Evolutionary conservation across 73 alveolate genomes (phyloP).

Genomic region (Effrenium voratum): DNA sequence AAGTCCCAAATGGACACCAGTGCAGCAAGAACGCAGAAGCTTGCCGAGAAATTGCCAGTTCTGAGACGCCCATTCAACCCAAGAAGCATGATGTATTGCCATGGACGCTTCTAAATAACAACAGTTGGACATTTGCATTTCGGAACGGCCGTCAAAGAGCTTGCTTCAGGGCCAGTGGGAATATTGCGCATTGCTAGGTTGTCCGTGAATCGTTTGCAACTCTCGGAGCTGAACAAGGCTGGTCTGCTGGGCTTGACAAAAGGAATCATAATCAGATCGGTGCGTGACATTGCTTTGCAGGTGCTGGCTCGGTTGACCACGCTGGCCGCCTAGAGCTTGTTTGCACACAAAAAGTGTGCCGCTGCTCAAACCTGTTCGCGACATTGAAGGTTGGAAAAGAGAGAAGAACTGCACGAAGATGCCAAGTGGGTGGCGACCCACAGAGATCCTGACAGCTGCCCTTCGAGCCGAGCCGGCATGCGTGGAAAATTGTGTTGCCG

Average conservation of each 20-base stretch:
- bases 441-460: too few relatives aligned
- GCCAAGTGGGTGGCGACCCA: constrained; percentile 51
- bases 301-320: constrained; percentile 63
- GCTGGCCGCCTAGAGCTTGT: background rate
- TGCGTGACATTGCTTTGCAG: background rate
- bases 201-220: constrained; percentile 78
- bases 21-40: too few relatives aligned
- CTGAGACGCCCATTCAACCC: too few relatives aligned
- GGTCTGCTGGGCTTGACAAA: background rate
- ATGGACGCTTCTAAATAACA: background rate
- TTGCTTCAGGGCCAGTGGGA: background rate
- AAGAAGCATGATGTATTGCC: background rate
- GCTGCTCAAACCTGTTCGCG: background rate
- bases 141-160: background rate
- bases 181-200: background rate
- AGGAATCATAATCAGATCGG: background rate
- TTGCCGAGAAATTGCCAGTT: too few relatives aligned
- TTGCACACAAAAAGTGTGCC: background rate
- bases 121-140: background rate
- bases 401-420: constrained; percentile 72
- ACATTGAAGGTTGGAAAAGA: constrained; percentile 56
- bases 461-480: too few relatives aligned
- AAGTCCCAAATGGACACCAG: too few relatives aligned
- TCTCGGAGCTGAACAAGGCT: constrained; percentile 81
- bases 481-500: too few relatives aligned